Percentiles rank a stretch among this genome's conserved stretches.
Conservation (phyloP, 2,329 filamentous ascomycete species). For the Venturia asperata region DNA sequence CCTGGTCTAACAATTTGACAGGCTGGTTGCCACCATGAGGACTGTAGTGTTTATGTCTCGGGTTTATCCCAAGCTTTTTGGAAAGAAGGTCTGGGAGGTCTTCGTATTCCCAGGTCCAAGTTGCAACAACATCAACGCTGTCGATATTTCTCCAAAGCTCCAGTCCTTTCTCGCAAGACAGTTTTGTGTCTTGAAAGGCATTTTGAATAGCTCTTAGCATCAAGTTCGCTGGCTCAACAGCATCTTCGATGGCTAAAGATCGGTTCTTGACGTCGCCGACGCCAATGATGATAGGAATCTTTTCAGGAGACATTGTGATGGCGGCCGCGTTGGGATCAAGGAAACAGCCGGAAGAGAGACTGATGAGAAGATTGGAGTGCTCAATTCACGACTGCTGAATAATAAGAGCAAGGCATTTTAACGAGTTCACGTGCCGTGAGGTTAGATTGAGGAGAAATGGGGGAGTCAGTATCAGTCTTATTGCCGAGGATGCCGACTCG, state of each 20-base stretch:
- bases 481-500: slow-evolving; percentile 6
- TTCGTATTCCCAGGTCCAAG: slow-evolving; percentile 60
- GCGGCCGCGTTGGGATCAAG: background rate
- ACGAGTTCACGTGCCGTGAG: background rate
- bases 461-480: no score
- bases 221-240: slow-evolving; percentile 52
- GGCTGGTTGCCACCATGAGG: slow-evolving; percentile 60
- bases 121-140: slow-evolving; percentile 52
- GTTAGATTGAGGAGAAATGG: background rate
- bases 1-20: slow-evolving; percentile 55
- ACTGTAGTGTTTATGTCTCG: slow-evolving; percentile 45
- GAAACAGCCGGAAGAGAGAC: background rate
- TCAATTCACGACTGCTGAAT: background rate
- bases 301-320: slow-evolving; percentile 1
- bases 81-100: slow-evolving; percentile 51
- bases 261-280: slow-evolving; percentile 57
- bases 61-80: slow-evolving; percentile 42
- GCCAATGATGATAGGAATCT: slow-evolving; percentile 52
- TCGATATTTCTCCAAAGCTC: slow-evolving; percentile 46
- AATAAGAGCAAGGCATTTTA: background rate
- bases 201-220: slow-evolving; percentile 50
- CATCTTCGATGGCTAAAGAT: slow-evolving; percentile 44
- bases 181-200: slow-evolving; percentile 46
- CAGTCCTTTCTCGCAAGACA: slow-evolving; percentile 26
- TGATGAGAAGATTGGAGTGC: background rate